phyloP scores from a whole-genome alignment of 257 asterid genomes.

The Paulownia fortunei region DNA sequence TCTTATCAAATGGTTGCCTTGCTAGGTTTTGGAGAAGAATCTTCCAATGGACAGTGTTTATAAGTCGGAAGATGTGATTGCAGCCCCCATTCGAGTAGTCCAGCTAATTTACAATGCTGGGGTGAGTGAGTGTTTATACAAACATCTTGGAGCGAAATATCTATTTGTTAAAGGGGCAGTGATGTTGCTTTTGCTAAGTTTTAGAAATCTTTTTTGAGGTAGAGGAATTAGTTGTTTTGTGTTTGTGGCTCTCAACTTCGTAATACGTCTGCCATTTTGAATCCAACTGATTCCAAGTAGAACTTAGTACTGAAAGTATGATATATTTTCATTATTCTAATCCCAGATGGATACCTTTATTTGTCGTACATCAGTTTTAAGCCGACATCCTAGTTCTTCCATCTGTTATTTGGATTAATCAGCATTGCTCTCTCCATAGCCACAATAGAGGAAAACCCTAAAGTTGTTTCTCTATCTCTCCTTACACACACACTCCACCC shows the following conservation, averaged over 20 bases:
- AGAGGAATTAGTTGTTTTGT: not conserved
- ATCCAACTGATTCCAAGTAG: not conserved
- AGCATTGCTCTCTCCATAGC: too few relatives aligned
- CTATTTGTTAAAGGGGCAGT: not conserved
- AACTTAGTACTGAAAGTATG: not conserved
- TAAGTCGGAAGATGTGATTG: slow-evolving; percentile 78
- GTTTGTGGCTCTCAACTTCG: not conserved
- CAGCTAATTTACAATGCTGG: slow-evolving; percentile 89
- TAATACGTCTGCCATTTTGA: not conserved
- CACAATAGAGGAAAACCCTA: too few relatives aligned
- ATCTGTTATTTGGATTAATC: too few relatives aligned
- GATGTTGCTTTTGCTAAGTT: not conserved
- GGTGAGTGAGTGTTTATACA: slow-evolving; percentile 48
- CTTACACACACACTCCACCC: too few relatives aligned
- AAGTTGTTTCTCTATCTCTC: too few relatives aligned
- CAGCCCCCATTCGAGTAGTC: slow-evolving; percentile 96
- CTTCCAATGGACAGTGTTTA: slow-evolving; percentile 86
- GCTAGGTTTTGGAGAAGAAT: slow-evolving; percentile 86
- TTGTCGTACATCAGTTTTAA: not conserved
- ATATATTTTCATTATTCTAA: not conserved
- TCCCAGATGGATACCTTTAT: not conserved
- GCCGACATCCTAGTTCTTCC: too few relatives aligned
- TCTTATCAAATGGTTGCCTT: slow-evolving; percentile 30
- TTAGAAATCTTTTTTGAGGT: not conserved
- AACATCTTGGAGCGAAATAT: slow-evolving; percentile 1